phyloP scores from a whole-genome alignment of 257 asterid species.

The Perilla frutescens region DNA sequence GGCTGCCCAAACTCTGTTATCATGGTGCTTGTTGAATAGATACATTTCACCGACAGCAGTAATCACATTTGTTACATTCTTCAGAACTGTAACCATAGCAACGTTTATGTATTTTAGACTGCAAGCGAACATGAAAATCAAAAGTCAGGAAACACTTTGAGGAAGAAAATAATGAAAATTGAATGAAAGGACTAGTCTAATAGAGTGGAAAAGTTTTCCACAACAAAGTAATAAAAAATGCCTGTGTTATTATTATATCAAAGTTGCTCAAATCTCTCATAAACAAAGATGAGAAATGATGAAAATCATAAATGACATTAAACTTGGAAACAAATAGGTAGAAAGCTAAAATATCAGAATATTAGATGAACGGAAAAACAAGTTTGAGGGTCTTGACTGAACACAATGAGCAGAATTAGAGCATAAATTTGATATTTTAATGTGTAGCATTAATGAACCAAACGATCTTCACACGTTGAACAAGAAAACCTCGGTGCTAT shows the following conservation, averaged over 20 bases:
- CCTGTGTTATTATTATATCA: not conserved
- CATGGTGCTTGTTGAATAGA: slow-evolving; percentile 86
- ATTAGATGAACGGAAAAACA: not conserved
- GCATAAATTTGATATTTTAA: not conserved
- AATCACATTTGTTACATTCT: slow-evolving; percentile 92
- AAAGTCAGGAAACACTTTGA: slow-evolving; percentile 14
- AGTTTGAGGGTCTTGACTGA: not conserved
- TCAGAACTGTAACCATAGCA: slow-evolving; percentile 96
- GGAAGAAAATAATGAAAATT: not conserved
- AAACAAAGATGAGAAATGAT: no score
- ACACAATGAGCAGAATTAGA: not conserved
- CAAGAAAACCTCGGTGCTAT: not conserved
- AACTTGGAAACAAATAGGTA: not conserved
- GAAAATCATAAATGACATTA: not conserved
- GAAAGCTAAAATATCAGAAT: not conserved
- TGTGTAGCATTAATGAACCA: not conserved
- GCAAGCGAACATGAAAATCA: slow-evolving; percentile 35
- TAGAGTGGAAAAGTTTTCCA: not conserved
- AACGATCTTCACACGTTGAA: no score
- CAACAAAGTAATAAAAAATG: not conserved
- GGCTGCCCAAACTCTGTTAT: slow-evolving; percentile 90
- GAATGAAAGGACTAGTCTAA: not conserved
- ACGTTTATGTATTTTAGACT: slow-evolving; percentile 88
- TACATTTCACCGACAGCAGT: slow-evolving; percentile 97
- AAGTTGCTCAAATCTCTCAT: not conserved